Evolutionary conservation across 306 rosid genomes (phyloP), one percentile per base, ranked within the genome.

Genomic region (Dalbergia cochinchinensis): DNA sequence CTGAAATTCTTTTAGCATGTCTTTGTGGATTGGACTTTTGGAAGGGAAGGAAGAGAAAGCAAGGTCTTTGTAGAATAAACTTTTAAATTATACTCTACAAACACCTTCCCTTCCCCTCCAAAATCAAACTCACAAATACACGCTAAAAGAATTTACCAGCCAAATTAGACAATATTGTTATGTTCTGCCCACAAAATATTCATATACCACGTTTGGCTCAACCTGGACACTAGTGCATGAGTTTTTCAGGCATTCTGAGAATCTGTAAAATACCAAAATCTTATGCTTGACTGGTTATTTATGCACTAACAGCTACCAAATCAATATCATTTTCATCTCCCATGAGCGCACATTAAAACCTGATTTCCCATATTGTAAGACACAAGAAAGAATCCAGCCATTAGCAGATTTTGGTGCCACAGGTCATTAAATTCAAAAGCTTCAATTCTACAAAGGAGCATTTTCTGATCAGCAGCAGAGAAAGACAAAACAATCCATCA

Each of bases 361-460:
- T 11, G 12, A 78, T 47, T 10, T 59, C 74, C 33, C 18, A 53
- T 16, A 9, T 54, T 11, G 18, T 14, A 15, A 54, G 64, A 63
- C 59, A 41, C 14, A 14, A 12, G 42, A 70, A 51, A 50, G 22
- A n/a, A 76, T 15, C 71, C 4, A 45, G 51, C 35, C 77, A 59
- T 48, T n/a, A 26, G 33, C 12, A n/a, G 45, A 31, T 47, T 42
- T 55, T 14, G 26, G 48, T 33, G 31, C 48, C 34, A 78, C 58
- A 71, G 19, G 63, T 42, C 63, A 74, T 22, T 71, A 71, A 15
- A 78, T 78, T 45, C 9, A 20, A 79, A 61, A 62, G 45, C 69
- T 33, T 63, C 60, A 69, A 75, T 33, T 37, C 26, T 31, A 76
- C 9, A 48, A 14, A 2, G 16, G 44, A 31, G 70, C 62, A 78